Evolutionary conservation across 345 rosid genomes (phyloP).

Genomic region (Balakata baccata): DNA sequence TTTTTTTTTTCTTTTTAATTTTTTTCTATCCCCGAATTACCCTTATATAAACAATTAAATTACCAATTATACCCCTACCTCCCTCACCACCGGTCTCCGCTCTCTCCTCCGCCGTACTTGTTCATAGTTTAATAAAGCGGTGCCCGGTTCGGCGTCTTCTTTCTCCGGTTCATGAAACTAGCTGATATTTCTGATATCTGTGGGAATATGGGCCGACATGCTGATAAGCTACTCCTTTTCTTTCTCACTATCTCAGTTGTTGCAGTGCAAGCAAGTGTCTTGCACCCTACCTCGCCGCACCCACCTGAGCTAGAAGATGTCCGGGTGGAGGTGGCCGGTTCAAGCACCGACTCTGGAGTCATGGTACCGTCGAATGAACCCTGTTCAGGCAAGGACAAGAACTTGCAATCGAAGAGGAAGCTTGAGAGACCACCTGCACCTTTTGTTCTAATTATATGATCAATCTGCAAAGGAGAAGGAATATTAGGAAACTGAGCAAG

Average conservation of each 20-base stretch:
- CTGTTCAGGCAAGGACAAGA: slow-evolving; percentile 54
- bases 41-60: slow-evolving; percentile 1
- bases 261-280: slow-evolving; percentile 56
- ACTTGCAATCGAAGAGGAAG: slow-evolving; percentile 61
- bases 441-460: slow-evolving; percentile 46
- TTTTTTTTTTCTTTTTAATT: background rate
- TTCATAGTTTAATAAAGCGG: slow-evolving; percentile 58
- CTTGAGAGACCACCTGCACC: slow-evolving; percentile 47
- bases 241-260: slow-evolving; percentile 67
- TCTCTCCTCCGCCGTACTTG: background rate
- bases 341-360: slow-evolving; percentile 64
- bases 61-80: slow-evolving; percentile 1
- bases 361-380: slow-evolving; percentile 44
- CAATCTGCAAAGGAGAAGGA: slow-evolving; percentile 39
- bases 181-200: slow-evolving; percentile 44
- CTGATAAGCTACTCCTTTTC: slow-evolving; percentile 71
- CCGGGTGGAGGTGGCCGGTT: slow-evolving; percentile 49
- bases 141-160: slow-evolving; percentile 77
- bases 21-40: slow-evolving; percentile 12
- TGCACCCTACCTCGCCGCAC: slow-evolving; percentile 48
- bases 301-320: slow-evolving; percentile 63
- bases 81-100: background rate
- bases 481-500: background rate
- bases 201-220: slow-evolving; percentile 44
- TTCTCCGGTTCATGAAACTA: slow-evolving; percentile 57